Conservation (phyloP, 163 green algal genomes). For the Picocystis sp. region DNA sequence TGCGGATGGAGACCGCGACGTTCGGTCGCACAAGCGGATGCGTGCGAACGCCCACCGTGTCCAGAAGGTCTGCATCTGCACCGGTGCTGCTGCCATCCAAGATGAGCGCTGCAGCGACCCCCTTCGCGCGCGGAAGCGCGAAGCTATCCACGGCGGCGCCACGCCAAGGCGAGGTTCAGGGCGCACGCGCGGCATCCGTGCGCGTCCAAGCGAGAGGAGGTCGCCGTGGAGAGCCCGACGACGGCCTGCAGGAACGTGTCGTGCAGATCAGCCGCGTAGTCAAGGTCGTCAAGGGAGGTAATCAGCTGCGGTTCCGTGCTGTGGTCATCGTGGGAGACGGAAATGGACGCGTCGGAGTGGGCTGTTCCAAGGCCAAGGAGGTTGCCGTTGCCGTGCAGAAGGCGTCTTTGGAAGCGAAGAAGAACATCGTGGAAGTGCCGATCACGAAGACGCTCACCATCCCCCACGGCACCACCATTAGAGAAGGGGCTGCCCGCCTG, state of each 20-base stretch:
- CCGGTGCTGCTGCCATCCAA: too few species aligned
- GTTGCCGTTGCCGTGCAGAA: slow-evolving; percentile 57
- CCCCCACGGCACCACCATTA: slow-evolving; percentile 64
- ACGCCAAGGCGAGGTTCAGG: too few species aligned
- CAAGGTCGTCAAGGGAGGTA: slow-evolving; percentile 92
- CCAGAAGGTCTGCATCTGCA: too few species aligned
- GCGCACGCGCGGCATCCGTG: too few species aligned
- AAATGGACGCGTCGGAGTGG: slow-evolving; percentile 72
- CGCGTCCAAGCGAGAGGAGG: slow-evolving; percentile 1
- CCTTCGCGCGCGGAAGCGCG: too few species aligned
- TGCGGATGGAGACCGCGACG: too few species aligned
- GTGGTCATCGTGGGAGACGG: slow-evolving; percentile 71
- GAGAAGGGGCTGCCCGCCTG: slow-evolving; percentile 51
- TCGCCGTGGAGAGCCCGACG: slow-evolving; percentile 2
- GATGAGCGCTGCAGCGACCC: too few species aligned
- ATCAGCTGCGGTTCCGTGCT: slow-evolving; percentile 71
- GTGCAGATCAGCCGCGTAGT: slow-evolving; percentile 52
- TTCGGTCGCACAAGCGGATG: too few species aligned
- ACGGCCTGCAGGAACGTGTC: slow-evolving; percentile 16
- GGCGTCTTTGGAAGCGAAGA: slow-evolving; percentile 53
- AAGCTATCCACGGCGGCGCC: too few species aligned
- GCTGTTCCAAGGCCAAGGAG: slow-evolving; percentile 67
- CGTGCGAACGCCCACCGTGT: too few species aligned
- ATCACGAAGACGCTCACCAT: slow-evolving; percentile 53
- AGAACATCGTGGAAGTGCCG: slow-evolving; percentile 40